Percentiles rank a stretch among this genome's conserved stretches.
Evolutionary conservation across 1,139 yeast species (phyloP).

Genomic region (Scheffersomyces quercinus): DNA sequence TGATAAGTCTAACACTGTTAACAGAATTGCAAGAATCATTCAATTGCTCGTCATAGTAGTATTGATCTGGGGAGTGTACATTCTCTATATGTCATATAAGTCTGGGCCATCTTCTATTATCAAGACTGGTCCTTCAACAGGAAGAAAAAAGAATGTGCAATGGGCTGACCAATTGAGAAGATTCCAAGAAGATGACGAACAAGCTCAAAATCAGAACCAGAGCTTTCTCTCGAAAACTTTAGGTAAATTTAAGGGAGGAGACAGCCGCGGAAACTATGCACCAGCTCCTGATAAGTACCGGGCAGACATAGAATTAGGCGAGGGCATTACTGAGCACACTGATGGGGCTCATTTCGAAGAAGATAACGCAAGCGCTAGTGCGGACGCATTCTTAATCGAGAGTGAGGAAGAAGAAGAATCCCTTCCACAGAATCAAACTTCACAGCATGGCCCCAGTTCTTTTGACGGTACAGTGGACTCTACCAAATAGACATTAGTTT

Average conservation of each 20-base stretch:
- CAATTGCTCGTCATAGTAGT: constrained; percentile 43
- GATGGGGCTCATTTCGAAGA: constrained; percentile 9
- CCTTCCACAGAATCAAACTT: not conserved
- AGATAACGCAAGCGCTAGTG: constrained; percentile 18
- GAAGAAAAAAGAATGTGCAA: constrained; percentile 54
- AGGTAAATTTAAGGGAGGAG: constrained; percentile 33
- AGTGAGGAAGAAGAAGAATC: constrained; percentile 45
- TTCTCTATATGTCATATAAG: constrained; percentile 37
- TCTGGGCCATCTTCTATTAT: constrained; percentile 48
- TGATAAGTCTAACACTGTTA: constrained; percentile 15
- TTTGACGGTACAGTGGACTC: constrained; percentile 1
- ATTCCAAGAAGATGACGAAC: constrained; percentile 35
- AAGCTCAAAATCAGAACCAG: constrained; percentile 18
- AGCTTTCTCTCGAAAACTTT: constrained; percentile 44
- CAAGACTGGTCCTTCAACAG: constrained; percentile 31
- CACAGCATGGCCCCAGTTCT: not conserved
- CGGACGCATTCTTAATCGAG: constrained; percentile 39
- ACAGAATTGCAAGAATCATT: constrained; percentile 39
- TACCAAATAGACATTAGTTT: not conserved
- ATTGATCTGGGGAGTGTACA: constrained; percentile 46
- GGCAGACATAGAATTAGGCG: constrained; percentile 44
- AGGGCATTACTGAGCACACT: constrained; percentile 15
- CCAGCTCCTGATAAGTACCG: constrained; percentile 23
- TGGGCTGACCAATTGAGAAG: constrained; percentile 56
- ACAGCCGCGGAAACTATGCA: constrained; percentile 27